Percentiles rank a stretch among this genome's conserved stretches.
phyloP scores from a whole-genome alignment of 192 early-diverging fungal genomes.

The Oehlia diaphana region DNA sequence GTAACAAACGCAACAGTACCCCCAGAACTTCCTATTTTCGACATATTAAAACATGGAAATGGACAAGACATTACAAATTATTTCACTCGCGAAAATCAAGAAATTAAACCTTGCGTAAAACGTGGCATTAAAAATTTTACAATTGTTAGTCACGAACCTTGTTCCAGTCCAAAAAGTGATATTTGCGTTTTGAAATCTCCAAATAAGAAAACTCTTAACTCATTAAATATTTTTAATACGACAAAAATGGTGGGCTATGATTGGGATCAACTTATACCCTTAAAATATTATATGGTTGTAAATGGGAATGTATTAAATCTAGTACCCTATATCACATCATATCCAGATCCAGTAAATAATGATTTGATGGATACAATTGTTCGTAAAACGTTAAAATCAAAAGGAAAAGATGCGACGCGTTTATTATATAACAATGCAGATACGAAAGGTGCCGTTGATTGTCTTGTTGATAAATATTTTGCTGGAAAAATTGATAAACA shows the following conservation, averaged over 20 bases:
- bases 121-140: not conserved
- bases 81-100: conserved; percentile 29
- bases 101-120: not conserved
- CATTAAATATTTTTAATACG: conserved; percentile 36
- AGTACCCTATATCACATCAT: conserved; percentile 52
- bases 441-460: conserved; percentile 51
- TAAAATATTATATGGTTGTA: conserved; percentile 54
- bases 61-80: conserved; percentile 62
- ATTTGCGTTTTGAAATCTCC: not conserved
- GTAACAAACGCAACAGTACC: conserved; percentile 29
- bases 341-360: conserved; percentile 33
- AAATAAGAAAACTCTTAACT: not conserved
- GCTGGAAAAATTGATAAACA: conserved; percentile 80
- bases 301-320: conserved; percentile 66
- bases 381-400: conserved; percentile 46
- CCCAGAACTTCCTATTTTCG: conserved; percentile 37
- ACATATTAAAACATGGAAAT: conserved; percentile 34
- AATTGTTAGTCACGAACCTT: not conserved
- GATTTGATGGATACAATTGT: conserved; percentile 59
- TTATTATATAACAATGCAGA: conserved; percentile 52
- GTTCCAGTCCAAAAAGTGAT: not conserved
- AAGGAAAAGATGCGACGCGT: conserved; percentile 56
- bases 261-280: conserved; percentile 57
- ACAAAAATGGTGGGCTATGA: conserved; percentile 62
- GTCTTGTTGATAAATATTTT: conserved; percentile 70